Evolutionary conservation across 306 rosid genomes (phyloP), one percentile per base, ranked within the genome.

Genomic region (Prunus mume): DNA sequence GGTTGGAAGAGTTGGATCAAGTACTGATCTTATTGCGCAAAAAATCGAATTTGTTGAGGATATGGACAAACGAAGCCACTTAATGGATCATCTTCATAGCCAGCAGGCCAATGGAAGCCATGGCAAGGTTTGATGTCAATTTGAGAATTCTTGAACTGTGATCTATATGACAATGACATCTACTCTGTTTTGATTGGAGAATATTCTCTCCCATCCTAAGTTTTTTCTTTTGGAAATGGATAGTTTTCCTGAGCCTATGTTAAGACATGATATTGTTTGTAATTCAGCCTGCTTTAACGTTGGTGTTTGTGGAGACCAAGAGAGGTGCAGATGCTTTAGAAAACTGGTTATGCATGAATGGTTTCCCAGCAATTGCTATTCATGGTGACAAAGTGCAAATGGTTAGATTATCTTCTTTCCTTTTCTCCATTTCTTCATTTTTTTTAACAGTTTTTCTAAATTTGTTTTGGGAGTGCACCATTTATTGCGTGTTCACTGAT

Each of bases 261-360:
- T 12, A 7, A 56, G 45, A 0, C 12, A 7, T 49, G 1, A 19
- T 51, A 1, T 2, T 50, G 32, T 72, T 41, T 22, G 9, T 51
- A 19, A 22, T 61, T 72, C 75, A 79, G 86, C 71, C 45, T 69
- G 78, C 81, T 27, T 83, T 79, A 34, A 79, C 86, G 49, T 69
- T 83, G 61, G 78, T 83, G 13, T 83, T 83, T 83, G 86, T 83
- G 38, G 86, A 83, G 78, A 83, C 86, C 9, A 83, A 79, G 71
- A 75, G 76, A 55, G 78, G 86, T 19, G 83, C 83, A 20, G 78
- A 83, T 79, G 72, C 80, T 4, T 60, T 79, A 58, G 86, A 83
- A 43, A 65, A 58, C 58, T 79, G 81, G 75, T 73, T 83, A 41
- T 65, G 46, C 10, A 47, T 27, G 56, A 70, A 75, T 41, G 71